Percentiles rank a stretch among this genome's conserved stretches.
Evolutionary conservation across 1,139 yeast genomes (phyloP).

Genomic region (Diutina scorzettiae): DNA sequence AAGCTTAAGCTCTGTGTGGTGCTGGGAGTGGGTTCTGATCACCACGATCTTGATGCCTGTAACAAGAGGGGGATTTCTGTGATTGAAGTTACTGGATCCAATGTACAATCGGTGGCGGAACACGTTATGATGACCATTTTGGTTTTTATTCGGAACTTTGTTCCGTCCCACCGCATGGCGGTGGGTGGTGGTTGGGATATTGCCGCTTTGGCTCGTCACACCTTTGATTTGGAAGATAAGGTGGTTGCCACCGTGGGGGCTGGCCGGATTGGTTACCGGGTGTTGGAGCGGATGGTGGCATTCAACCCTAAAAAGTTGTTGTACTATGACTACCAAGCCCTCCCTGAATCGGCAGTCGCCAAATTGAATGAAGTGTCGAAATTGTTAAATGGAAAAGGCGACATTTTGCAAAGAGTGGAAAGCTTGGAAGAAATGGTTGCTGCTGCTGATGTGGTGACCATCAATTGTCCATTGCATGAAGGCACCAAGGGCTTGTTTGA

Average conservation of each 20-base stretch:
- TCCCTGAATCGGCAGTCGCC: conserved; percentile 38
- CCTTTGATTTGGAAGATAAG: conserved; percentile 67
- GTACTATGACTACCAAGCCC: conserved; percentile 66
- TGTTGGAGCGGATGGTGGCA: conserved; percentile 59
- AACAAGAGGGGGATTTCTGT: conserved; percentile 54
- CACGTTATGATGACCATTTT: conserved; percentile 70
- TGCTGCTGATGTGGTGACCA: conserved; percentile 62
- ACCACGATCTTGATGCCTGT: conserved; percentile 64
- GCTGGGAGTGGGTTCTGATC: conserved; percentile 83
- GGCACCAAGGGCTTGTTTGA: conserved; percentile 55
- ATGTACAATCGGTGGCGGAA: conserved; percentile 73
- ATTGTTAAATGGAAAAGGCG: conserved; percentile 25
- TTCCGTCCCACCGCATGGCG: conserved; percentile 67
- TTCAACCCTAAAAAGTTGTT: conserved; percentile 65
- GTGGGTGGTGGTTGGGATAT: conserved; percentile 56
- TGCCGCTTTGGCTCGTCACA: conserved; percentile 64
- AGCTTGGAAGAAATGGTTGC: conserved; percentile 56
- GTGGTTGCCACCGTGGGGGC: conserved; percentile 72
- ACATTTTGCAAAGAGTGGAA: conserved; percentile 47
- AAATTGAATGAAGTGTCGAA: conserved; percentile 33
- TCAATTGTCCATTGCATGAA: conserved; percentile 71
- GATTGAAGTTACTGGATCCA: conserved; percentile 73
- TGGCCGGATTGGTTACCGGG: conserved; percentile 73
- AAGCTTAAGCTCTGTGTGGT: conserved; percentile 64
- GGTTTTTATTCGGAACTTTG: conserved; percentile 62